Percentiles rank a stretch among this genome's conserved stretches.
Conservation (phyloP, 164 flowering plant genomes). For the Dillenia turbinata region DNA sequence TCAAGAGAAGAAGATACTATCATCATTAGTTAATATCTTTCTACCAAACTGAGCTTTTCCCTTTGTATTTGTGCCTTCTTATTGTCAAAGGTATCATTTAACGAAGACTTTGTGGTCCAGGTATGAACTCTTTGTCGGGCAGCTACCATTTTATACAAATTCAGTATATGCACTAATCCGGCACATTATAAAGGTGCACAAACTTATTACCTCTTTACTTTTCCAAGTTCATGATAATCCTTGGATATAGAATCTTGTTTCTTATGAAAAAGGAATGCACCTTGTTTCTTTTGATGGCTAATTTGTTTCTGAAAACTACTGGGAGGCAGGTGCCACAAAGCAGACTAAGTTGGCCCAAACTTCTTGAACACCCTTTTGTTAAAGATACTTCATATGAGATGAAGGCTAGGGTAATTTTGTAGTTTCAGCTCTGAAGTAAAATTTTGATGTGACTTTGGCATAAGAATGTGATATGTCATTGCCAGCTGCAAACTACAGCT, state of each 20-base stretch:
- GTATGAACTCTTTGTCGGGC: slow-evolving; percentile 98
- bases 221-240: not conserved
- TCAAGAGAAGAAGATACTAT: no score
- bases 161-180: slow-evolving; percentile 92
- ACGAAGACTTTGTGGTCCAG: slow-evolving; percentile 26
- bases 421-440: no score
- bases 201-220: not conserved
- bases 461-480: slow-evolving; percentile 13
- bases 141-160: slow-evolving; percentile 98
- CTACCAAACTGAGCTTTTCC: no score
- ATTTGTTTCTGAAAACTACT: slow-evolving; percentile 10
- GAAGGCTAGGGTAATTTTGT: slow-evolving; percentile 49
- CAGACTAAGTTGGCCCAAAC: slow-evolving; percentile 92
- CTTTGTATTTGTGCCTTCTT: no score
- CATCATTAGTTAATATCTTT: no score
- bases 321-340: slow-evolving; percentile 72
- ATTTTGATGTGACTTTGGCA: not conserved
- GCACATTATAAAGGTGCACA: slow-evolving; percentile 84
- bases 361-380: slow-evolving; percentile 94
- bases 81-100: no score
- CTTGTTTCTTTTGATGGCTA: not conserved
- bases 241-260: not conserved
- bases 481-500: slow-evolving; percentile 46
- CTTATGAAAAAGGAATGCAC: no score
- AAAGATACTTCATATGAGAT: slow-evolving; percentile 60